Conservation (phyloP, 495 filamentous ascomycete species). For the Neurospora sp. region DNA sequence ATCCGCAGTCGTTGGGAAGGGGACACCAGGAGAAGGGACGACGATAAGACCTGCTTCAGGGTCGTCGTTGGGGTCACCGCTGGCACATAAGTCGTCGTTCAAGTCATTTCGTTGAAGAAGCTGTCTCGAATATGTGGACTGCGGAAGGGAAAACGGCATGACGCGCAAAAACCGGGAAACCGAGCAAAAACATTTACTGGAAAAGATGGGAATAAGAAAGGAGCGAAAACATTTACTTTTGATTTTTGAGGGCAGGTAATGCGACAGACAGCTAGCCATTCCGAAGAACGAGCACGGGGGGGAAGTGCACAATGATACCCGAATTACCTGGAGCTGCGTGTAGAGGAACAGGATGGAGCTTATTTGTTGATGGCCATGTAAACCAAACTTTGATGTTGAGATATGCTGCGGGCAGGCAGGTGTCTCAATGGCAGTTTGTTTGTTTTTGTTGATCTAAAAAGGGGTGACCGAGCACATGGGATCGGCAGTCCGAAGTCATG, state of each 20-base stretch:
- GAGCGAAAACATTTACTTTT: neutral
- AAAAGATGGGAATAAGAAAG: neutral
- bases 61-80: conserved; percentile 32
- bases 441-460: neutral
- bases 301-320: neutral
- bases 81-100: conserved; percentile 57
- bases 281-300: neutral
- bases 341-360: neutral
- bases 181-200: neutral
- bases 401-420: neutral
- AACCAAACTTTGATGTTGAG: neutral
- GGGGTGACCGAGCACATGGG: neutral
- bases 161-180: neutral
- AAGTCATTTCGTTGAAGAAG: conserved; percentile 38
- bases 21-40: neutral
- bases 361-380: neutral
- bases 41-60: neutral
- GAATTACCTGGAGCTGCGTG: neutral
- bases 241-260: neutral
- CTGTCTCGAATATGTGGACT: neutral
- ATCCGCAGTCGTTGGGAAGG: neutral
- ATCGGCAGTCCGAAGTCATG: neutral
- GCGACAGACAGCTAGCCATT: neutral
- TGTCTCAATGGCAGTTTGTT: neutral
- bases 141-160: neutral